phyloP scores from a whole-genome alignment of 1,284 basidiomycete genomes.

The Heterobasidion occidentale region DNA sequence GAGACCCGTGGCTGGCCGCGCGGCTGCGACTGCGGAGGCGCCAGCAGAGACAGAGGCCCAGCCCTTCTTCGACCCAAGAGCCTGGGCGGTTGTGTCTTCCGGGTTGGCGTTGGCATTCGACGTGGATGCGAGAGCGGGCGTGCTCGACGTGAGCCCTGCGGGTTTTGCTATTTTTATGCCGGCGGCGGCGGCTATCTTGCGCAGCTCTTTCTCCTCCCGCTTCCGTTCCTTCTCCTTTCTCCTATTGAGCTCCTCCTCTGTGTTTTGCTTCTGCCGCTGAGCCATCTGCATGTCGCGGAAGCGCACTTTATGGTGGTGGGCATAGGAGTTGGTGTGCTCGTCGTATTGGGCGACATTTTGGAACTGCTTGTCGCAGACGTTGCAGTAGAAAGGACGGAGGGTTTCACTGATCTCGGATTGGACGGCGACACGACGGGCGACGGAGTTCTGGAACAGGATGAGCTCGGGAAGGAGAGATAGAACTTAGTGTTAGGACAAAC shows the following conservation, averaged over 20 bases:
- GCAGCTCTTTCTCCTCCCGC: constrained; percentile 72
- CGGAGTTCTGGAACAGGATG: constrained; percentile 41
- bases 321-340: constrained; percentile 79
- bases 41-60: constrained; percentile 19
- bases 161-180: constrained; percentile 65
- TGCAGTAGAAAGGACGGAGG: constrained; percentile 70
- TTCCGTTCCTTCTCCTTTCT: constrained; percentile 77
- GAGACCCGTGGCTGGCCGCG: neutral
- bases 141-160: constrained; percentile 9
- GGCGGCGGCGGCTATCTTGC: constrained; percentile 70
- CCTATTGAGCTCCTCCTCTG: constrained; percentile 57
- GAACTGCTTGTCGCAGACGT: constrained; percentile 78
- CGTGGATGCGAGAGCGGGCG: neutral
- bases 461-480: neutral
- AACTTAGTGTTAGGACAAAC: constrained; percentile 25
- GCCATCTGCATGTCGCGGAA: constrained; percentile 69
- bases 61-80: constrained; percentile 40
- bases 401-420: constrained; percentile 58
- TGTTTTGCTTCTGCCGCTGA: constrained; percentile 37
- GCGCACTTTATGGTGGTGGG: constrained; percentile 75
- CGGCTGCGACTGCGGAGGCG: neutral
- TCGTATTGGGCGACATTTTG: constrained; percentile 76
- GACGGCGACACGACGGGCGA: constrained; percentile 58
- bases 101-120: constrained; percentile 15
- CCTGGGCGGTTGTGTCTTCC: neutral